Evolutionary conservation across 2,329 filamentous ascomycete species (phyloP).

Genomic region (Hortaea werneckii): DNA sequence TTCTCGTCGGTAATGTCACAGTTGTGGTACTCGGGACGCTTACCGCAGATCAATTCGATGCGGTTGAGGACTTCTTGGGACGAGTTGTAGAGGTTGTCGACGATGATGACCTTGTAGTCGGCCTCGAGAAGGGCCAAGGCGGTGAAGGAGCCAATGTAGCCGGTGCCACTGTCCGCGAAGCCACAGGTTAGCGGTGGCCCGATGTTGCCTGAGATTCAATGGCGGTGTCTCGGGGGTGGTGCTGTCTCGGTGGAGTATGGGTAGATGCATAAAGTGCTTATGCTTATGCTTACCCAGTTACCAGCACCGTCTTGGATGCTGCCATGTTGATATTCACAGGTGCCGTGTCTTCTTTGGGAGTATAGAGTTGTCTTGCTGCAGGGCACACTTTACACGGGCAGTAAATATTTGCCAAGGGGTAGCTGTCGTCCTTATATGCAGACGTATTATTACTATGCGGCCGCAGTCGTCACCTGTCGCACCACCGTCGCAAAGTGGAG

Average conservation of each 20-base stretch:
- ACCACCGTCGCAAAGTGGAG: not conserved
- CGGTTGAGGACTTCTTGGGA: conserved; percentile 84
- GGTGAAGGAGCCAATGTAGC: conserved; percentile 99
- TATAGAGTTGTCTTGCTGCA: too few relatives aligned
- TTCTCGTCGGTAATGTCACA: conserved; percentile 80
- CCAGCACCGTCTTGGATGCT: not conserved
- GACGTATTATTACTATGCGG: too few relatives aligned
- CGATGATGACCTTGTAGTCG: conserved; percentile 91
- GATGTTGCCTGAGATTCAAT: not conserved
- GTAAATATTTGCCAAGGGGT: not conserved
- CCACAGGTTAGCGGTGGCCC: not conserved
- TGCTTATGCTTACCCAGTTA: not conserved
- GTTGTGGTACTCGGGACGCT: conserved; percentile 74
- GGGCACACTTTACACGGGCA: not conserved
- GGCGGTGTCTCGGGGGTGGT: not conserved
- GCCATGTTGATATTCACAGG: not conserved
- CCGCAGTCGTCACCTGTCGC: not conserved
- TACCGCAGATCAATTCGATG: conserved; percentile 87
- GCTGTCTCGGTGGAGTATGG: not conserved
- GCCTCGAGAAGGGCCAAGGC: conserved; percentile 82
- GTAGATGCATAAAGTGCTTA: not conserved
- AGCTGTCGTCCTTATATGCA: not conserved
- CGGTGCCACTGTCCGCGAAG: conserved; percentile 67
- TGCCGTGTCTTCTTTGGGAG: too few relatives aligned
- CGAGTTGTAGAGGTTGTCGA: conserved; percentile 96